Evolutionary conservation across 345 rosid species (phyloP), one percentile per base, ranked within the genome.

Genomic region (Citropsis articulata): DNA sequence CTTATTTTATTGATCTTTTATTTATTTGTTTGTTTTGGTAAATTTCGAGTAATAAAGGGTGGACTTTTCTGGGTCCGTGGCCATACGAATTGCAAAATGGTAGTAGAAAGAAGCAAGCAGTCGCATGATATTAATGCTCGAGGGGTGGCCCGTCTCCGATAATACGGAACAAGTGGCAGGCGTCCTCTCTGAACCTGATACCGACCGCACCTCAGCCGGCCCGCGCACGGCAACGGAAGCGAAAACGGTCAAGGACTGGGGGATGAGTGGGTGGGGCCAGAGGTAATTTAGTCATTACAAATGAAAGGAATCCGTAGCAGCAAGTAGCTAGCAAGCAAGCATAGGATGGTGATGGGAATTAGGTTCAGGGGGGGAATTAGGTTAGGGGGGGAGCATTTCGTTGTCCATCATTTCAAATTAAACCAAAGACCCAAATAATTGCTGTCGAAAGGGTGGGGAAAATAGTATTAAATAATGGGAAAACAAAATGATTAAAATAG

Each of bases 361-460:
- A 42, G 48, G 14, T 2, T 10, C 2, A 10, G 16, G n/a, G 18
- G 13, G 21, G 18, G 6, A 1, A 53, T 18, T 18, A 16, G 57
- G 56, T 14, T 18, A 1, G 5, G 22, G 56, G 56, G 45, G 69
- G 28, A 6, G 67, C 2, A 31, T 53, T 40, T 73, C 33, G 18
- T 55, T 57, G 76, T 24, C 31, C 76, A 71, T 80, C 72, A 75
- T 60, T 80, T 53, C 78, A 75, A 60, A 61, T 75, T 28, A 35
- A 56, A 63, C 73, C 2, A 53, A 76, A 73, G 2, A 9, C 45
- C 45, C 69, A 24, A 76, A 84, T 83, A 76, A 77, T 84, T 77
- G 80, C 83, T 4, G 66, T 76, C 59, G 61, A 31, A 31, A 21
- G 33, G 13, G 35, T 5, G 9, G 40, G 7, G 28, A 19, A 76